Base-by-base conservation (phyloP, 129 eudicot species). In the Saposhnikovia divaricata region DNA sequence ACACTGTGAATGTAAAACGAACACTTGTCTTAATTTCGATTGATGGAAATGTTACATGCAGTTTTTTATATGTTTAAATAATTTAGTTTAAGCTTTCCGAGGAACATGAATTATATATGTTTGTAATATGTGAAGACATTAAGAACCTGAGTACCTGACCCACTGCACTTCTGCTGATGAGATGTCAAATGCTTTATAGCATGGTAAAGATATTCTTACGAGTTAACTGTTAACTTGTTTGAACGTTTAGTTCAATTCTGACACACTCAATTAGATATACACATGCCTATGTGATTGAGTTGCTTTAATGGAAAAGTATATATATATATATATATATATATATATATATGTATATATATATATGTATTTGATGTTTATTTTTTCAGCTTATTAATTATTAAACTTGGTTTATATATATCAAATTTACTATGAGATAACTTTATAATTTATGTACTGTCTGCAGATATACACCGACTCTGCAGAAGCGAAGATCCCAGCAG, bases 401-500 rank as follows among this genome's bases (percentile, higher is more conserved):
- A 55, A 10, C 46, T 21, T 66, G 28, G 46, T 57, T 5, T 43
- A 13, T 74, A 8, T 3, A 25, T 48, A 18, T 70, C 34, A 59
- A 15, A 16, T 27, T 78, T 65, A 70, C 19, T 55, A 18, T n/a
- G 69, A 69, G 66, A 23, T 57, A 55, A 55, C 31, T 44, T 34
- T 34, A 34, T 34, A 40, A 4, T 40, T 77, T 66, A 31, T 85
- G 12, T 77, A 28, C 9, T 37, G 74, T 53, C 70, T 79, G 46
- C 90, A 94, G 98, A 89, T 94, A n/a, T 94, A 94, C 80, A 88
- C 85, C 19, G 99, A 92, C 68, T 95, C 99, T 70, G 99, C 99
- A 34, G 90, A 83, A 86, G 99, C 97, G 65, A 95, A 95, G 85
- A 89, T 95, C 74, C 97, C 97, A 9, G 97, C 99, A n/a, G 99